Base-by-base conservation (phyloP, 2,329 filamentous ascomycete genomes). In the Diaporthe ilicicola region DNA sequence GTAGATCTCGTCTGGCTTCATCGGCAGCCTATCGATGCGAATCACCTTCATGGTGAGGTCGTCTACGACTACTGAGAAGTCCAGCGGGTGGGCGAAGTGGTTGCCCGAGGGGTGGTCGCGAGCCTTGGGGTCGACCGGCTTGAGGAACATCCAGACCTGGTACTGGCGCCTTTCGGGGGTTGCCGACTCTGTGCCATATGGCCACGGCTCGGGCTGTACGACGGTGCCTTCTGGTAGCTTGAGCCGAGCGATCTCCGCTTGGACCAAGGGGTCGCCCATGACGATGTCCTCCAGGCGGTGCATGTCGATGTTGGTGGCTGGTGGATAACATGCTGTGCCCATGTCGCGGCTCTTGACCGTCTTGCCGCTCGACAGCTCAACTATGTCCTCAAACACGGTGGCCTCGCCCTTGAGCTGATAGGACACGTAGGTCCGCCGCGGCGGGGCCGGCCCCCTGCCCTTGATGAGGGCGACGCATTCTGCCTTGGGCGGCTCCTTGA, bases 11-110 rank as follows among this genome's bases (percentile, higher is more conserved):
- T 59, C 34, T 6, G 54, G 54, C 34, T 27, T 59, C 54, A 90
- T 93, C 1, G 92, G 91, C 3, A 94, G 80, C 68, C 88, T 84
- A 76, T 94, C 92, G 73, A 94, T 91, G 12, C 92, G 88, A 55
- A 92, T 86, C 34, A 94, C 85, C 76, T 91, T 88, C 81, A 88
- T 87, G 1, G 85, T 89, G 50, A 86, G 85, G 0, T 86, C 87
- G 76, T 90, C 89, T 48, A 94, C 83, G 22, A 93, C 91, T 0
- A 90, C 90, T 2, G 89, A 91, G 73, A 92, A 89, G 24, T 87
- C 84, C 2, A 92, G 81, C 1, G 91, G 91, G 74, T 91, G 86
- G 0, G 91, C 89, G 76, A 93, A 93, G 78, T 93, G 90, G 76
- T 91, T 92, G 51, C 87, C 88, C 8, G 54, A 59, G 7, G 54